Conservation (phyloP, 2,329 filamentous ascomycete genomes). For the Coniochaeta pulveracea region DNA sequence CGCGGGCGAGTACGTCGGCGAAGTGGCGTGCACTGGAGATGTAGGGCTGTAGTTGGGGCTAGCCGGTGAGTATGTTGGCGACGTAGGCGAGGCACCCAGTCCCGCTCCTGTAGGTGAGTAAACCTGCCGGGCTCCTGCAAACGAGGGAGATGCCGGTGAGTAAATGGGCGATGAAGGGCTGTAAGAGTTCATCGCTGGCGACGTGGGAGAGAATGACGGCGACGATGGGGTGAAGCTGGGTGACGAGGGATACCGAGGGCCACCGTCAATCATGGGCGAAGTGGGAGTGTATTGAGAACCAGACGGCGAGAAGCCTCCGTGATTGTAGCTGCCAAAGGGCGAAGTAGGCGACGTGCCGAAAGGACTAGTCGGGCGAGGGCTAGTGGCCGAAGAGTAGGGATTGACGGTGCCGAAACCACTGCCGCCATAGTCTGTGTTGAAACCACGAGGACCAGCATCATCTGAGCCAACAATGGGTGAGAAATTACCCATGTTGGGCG, state of each 20-base stretch:
- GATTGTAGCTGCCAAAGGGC: conserved; percentile 42
- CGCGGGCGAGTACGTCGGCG: conserved; percentile 55
- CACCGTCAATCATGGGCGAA: conserved; percentile 51
- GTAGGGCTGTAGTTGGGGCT: conserved; percentile 64
- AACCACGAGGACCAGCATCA: conserved; percentile 59
- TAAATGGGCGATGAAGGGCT: conserved; percentile 49
- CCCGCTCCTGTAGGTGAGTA: conserved; percentile 63
- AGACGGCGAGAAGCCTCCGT: conserved; percentile 60
- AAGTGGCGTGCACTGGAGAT: conserved; percentile 42
- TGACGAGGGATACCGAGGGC: conserved; percentile 41
- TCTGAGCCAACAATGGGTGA: conserved; percentile 68
- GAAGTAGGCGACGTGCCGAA: conserved; percentile 59
- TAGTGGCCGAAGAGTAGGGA: conserved; percentile 51
- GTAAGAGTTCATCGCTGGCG: conserved; percentile 43
- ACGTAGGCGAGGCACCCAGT: conserved; percentile 64
- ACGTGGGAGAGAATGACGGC: conserved; percentile 52
- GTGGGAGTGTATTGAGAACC: conserved; percentile 72
- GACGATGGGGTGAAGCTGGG: conserved; percentile 54
- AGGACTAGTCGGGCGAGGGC: conserved; percentile 63
- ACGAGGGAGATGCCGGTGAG: conserved; percentile 57
- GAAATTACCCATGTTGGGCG: conserved; percentile 54
- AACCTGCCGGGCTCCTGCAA: conserved; percentile 47
- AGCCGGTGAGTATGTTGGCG: conserved; percentile 60
- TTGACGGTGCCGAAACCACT: conserved; percentile 44
- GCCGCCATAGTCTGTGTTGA: conserved; percentile 48